Percentiles rank a stretch among this genome's conserved stretches.
Evolutionary conservation across 495 filamentous ascomycete species (phyloP).

Genomic region (Venustampulla echinocandica): DNA sequence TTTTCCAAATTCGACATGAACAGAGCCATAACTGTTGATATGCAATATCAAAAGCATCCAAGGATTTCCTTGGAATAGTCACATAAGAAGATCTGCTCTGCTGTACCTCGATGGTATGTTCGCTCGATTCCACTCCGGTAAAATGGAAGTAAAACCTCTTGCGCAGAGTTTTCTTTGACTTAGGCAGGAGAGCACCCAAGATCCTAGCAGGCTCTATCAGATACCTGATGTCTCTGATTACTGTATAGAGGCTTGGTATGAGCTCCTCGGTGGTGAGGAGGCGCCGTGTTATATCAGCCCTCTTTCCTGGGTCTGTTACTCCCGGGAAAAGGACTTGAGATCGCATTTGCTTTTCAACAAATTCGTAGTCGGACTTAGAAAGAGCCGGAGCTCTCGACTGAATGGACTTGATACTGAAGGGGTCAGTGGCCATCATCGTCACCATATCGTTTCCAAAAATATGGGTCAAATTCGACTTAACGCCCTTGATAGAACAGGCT

Average conservation of each 20-base stretch:
- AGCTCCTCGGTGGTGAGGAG: slow-evolving; percentile 4
- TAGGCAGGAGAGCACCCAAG: slow-evolving; percentile 3
- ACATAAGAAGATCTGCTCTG: slow-evolving; percentile 3
- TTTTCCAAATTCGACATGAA: slow-evolving; percentile 7
- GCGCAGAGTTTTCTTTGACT: slow-evolving; percentile 7
- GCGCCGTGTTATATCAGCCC: background rate
- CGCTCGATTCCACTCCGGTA: background rate
- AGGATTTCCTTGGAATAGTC: background rate
- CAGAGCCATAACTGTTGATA: slow-evolving; percentile 16
- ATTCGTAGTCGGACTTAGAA: slow-evolving; percentile 11
- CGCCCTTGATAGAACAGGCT: slow-evolving; percentile 1
- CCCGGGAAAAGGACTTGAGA: slow-evolving; percentile 7
- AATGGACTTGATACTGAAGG: slow-evolving; percentile 11
- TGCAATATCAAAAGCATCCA: slow-evolving; percentile 8
- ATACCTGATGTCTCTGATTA: slow-evolving; percentile 13
- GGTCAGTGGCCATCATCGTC: slow-evolving; percentile 5
- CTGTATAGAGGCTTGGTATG: slow-evolving; percentile 11
- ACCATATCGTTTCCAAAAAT: slow-evolving; percentile 3
- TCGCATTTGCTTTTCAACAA: slow-evolving; percentile 2
- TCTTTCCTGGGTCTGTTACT: slow-evolving; percentile 1
- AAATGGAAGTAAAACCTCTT: slow-evolving; percentile 1
- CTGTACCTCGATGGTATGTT: background rate
- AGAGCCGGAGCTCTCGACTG: slow-evolving; percentile 13
- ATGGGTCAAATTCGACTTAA: slow-evolving; percentile 2
- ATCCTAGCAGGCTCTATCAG: slow-evolving; percentile 9